Base-by-base conservation (phyloP, 2,329 filamentous ascomycete genomes). In the Daldinia eschscholtzii region DNA sequence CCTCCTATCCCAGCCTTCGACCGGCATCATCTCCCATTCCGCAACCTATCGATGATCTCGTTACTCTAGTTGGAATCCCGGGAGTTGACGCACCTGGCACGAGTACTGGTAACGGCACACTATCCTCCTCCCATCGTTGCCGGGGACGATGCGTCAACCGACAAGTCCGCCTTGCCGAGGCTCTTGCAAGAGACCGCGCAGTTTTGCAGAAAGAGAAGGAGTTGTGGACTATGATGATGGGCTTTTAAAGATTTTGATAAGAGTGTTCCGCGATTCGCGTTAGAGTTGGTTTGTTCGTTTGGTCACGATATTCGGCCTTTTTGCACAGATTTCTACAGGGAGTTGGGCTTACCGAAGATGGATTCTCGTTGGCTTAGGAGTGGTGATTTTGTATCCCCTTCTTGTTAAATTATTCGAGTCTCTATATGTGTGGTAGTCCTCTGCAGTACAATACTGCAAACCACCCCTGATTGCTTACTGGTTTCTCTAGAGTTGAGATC, bases 141-240 rank as follows among this genome's bases (percentile, higher is more conserved):
- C 26, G 15, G 26, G 46, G 46, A 6, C 46, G 13, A 18, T 33
- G 13, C 18, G 33, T 52, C 28, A 52, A 52, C 26, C 46, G 26
- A 5, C 26, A 20, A 7, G 15, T 53, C n/a, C 56, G 50, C 33
- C 28, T 68, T 2, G 18, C 23, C 4, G 35, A 65, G 33, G 35
- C 50, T 13, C 57, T 68, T 0, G 30, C 56, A 4, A 56, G 26
- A 2, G 68, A 70, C 20, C 62, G 60, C n/a, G 26, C 12, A 10
- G 9, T 68, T 26, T 41, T 70, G 53, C 26, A 65, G 30, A 64
- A n/a, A 23, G 68, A 68, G 62, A 64, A 59, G 37, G 50, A 60
- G 18, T 3, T 61, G 2, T 70, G 68, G 68, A 64, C 53, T 4
- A 64, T 55, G 56, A 63, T 70, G 59, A 64, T 70, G 61, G 67